Conservation (phyloP, 2,329 filamentous ascomycete genomes). For the Colletotrichum coccodes region DNA sequence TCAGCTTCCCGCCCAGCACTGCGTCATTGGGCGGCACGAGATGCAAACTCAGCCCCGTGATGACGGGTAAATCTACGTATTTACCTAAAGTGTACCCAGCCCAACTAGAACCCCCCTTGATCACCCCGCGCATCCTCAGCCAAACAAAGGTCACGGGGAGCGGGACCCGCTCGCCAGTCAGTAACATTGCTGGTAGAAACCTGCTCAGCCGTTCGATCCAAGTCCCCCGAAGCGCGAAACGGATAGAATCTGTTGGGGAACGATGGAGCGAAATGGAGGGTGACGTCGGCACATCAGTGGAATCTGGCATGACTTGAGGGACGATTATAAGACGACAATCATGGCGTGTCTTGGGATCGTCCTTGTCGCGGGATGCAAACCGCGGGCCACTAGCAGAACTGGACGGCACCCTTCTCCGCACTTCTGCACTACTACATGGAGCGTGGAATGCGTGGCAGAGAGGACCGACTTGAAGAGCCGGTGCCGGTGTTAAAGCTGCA, state of each 20-base stretch:
- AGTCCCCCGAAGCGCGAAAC: background rate
- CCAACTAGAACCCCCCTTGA: constrained; percentile 6
- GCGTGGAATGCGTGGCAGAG: background rate
- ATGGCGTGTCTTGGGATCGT: constrained; percentile 25
- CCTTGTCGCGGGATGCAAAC: constrained; percentile 26
- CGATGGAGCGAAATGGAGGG: constrained; percentile 9
- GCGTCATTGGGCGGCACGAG: constrained; percentile 30
- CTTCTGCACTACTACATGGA: background rate
- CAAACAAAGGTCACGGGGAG: constrained; percentile 20
- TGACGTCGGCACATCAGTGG: constrained; percentile 9
- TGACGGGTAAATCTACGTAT: background rate
- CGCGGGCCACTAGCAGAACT: constrained; percentile 16
- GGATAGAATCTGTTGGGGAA: constrained; percentile 12
- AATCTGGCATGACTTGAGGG: constrained; percentile 26
- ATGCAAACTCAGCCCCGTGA: constrained; percentile 21
- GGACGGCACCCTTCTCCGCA: background rate
- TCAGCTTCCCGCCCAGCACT: constrained; percentile 25
- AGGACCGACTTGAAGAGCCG: constrained; percentile 13
- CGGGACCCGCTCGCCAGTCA: constrained; percentile 8
- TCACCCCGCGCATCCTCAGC: background rate
- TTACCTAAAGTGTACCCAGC: background rate
- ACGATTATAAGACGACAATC: constrained; percentile 30
- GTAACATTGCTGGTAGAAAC: background rate
- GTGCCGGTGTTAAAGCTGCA: constrained; percentile 13
- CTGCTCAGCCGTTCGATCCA: constrained; percentile 7